Conservation (phyloP, 2,329 filamentous ascomycete species). For the Immersiporthe knoxdaviesiana region DNA sequence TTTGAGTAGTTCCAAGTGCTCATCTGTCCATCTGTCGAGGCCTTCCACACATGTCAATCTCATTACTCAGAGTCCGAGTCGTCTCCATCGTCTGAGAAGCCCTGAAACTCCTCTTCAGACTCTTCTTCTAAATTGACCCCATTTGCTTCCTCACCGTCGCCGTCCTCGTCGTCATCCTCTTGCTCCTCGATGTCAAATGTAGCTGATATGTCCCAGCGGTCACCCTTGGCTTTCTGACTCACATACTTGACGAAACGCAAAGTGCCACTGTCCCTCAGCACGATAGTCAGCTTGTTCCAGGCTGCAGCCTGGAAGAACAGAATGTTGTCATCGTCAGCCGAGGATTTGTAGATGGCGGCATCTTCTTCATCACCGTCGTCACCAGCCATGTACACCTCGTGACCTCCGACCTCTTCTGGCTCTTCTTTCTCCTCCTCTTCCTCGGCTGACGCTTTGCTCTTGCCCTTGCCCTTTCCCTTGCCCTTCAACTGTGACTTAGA, state of each 20-base stretch:
- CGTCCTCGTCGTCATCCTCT: conserved; percentile 47
- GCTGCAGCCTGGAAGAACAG: conserved; percentile 64
- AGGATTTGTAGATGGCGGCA: conserved; percentile 84
- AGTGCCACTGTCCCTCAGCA: conserved; percentile 82
- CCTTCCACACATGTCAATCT: not conserved
- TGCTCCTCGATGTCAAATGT: conserved; percentile 72
- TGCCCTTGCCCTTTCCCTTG: conserved; percentile 40
- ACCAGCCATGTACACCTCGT: conserved; percentile 92
- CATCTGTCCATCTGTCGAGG: not conserved
- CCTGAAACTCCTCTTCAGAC: conserved; percentile 61
- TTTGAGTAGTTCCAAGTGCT: not conserved
- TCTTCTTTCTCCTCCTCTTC: conserved; percentile 33
- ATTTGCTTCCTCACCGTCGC: conserved; percentile 34
- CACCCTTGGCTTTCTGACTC: conserved; percentile 77
- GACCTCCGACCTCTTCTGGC: conserved; percentile 68
- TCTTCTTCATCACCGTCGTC: conserved; percentile 69
- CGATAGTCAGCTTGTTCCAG: conserved; percentile 93
- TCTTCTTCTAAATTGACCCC: conserved; percentile 43
- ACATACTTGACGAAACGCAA: conserved; percentile 98
- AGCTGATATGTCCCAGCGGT: conserved; percentile 89
- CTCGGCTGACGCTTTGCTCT: conserved; percentile 36
- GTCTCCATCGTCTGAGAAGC: conserved; percentile 51
- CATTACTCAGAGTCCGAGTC: conserved; percentile 43
- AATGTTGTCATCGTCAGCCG: conserved; percentile 74
- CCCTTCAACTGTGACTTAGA: conserved; percentile 38